Base-by-base conservation (phyloP, 1,284 basidiomycete genomes). In the Athelia sp. region DNA sequence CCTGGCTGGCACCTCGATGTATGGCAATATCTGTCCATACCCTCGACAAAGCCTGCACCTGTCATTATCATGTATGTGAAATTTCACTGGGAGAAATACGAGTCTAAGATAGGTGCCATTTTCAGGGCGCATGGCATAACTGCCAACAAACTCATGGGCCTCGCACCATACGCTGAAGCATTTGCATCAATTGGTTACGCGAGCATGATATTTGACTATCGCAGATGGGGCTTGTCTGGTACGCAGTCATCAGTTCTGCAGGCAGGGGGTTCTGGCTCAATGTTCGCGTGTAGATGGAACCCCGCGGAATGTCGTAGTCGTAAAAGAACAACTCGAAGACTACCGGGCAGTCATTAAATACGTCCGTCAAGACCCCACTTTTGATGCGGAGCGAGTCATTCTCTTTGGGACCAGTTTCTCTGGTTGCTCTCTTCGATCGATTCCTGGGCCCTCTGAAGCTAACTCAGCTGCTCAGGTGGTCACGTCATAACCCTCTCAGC, bases 221-320 rank as follows among this genome's bases (percentile, higher is more conserved):
- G 69, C 4, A 59, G 68, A 2, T 73, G 68, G 66, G 70, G 71
- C 3, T 49, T 57, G 11, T 72, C 69, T 35, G 68, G 69, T 68
- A 36, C 9, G 54, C 26, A 29, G 26, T 13, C 36, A 18, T 40
- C 21, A 6, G 19, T 35, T 15, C 11, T 29, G 9, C 34, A 19
- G n/a, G 32, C 6, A 21, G 36, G 24, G 14, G 14, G 31, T 15
- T 10, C 17, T 24, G 11, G 17, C 35, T 17, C 23, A 46, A 8
- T 23, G 15, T n/a, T 42, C 3, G 35, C 35, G 9, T 50, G 4
- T 9, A 72, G 70, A 67, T 36, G 71, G 71, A 4, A 60, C 51
- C 0, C 69, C 66, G 2, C 60, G 67, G 8, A 56, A 70, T 36
- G 50, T 60, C 15, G 35, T 70, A 3, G 55, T 58, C 22, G 56